These are phyloP conservation scores for Xylariaceae sp. DNA, from an alignment of 2,329 filamentous ascomycete genomes.

Conservation along the genomic window DNA sequence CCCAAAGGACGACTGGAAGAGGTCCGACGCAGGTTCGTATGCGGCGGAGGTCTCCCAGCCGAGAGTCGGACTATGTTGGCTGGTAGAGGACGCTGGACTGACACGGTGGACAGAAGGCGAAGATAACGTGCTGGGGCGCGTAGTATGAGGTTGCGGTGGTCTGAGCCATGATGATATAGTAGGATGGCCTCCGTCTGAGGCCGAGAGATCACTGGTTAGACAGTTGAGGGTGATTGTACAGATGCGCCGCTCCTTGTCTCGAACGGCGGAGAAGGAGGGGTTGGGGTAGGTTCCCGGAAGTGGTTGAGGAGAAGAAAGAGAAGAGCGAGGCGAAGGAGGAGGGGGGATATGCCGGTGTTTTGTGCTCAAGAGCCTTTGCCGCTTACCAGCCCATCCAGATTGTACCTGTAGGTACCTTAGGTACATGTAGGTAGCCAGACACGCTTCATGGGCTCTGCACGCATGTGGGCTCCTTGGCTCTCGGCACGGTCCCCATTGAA, in stretches of 20 bases:
- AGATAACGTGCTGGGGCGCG: conserved; percentile 11
- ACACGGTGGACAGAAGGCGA: conserved; percentile 20
- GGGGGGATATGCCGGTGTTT: conserved; percentile 16
- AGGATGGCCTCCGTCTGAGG: conserved; percentile 28
- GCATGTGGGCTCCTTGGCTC: neutral
- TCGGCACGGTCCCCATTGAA: neutral
- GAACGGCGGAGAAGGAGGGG: conserved; percentile 21
- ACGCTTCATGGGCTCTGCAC: no score
- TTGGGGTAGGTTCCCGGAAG: conserved; percentile 11
- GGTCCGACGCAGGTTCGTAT: conserved; percentile 25
- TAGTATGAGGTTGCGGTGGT: conserved; percentile 13
- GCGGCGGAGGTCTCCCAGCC: conserved; percentile 23
- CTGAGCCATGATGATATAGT: conserved; percentile 28
- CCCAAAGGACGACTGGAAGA: conserved; percentile 25
- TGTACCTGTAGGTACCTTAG: neutral
- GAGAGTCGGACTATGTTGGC: conserved; percentile 21
- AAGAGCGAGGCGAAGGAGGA: conserved; percentile 2
- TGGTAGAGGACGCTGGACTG: conserved; percentile 16
- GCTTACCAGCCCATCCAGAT: neutral
- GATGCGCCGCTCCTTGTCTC: conserved; percentile 23
- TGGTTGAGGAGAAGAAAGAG: conserved; percentile 12
- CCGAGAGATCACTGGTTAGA: conserved; percentile 25
- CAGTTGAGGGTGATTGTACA: conserved; percentile 24
- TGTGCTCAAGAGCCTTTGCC: neutral
- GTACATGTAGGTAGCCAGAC: no score